These are phyloP conservation scores for Globisporangium cystogenes DNA, from an alignment of 352 stramenopile species.

Conservation along the genomic window DNA sequence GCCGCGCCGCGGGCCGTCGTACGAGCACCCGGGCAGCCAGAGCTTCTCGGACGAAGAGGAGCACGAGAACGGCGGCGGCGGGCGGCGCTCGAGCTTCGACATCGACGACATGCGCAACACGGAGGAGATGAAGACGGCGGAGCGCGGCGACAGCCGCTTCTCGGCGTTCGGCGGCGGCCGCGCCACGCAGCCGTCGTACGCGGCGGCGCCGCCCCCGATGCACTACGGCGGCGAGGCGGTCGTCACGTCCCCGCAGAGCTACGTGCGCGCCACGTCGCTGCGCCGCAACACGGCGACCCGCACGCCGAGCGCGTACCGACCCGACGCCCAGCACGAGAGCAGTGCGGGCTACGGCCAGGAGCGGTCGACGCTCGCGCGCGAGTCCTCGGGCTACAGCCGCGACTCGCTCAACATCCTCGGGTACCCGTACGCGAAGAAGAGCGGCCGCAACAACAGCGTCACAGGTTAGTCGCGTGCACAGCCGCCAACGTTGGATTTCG, in stretches of 20 bases:
- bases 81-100: slow-evolving; percentile 79
- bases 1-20: slow-evolving; percentile 2
- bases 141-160: slow-evolving; percentile 28
- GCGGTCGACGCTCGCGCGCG: slow-evolving; percentile 11
- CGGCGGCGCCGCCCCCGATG: slow-evolving; percentile 1
- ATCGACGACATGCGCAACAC: slow-evolving; percentile 76
- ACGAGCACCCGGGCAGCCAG: slow-evolving; percentile 20
- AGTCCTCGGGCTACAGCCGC: slow-evolving; percentile 59
- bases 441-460: slow-evolving; percentile 47
- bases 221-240: slow-evolving; percentile 23
- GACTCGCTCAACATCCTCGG: slow-evolving; percentile 78
- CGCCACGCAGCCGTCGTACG: slow-evolving; percentile 16
- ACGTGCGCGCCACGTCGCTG: slow-evolving; percentile 62
- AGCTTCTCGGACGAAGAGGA: slow-evolving; percentile 25
- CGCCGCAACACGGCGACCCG: slow-evolving; percentile 35
- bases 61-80: slow-evolving; percentile 24
- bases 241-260: slow-evolving; percentile 72
- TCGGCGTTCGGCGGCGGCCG: slow-evolving; percentile 18
- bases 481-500: too few relatives aligned
- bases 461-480: slow-evolving; percentile 28
- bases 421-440: slow-evolving; percentile 82
- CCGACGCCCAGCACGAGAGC: slow-evolving; percentile 11
- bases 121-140: slow-evolving; percentile 29
- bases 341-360: slow-evolving; percentile 4
- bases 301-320: slow-evolving; percentile 8